Evolutionary conservation across 192 early-diverging fungal species (phyloP), one percentile per base, ranked within the genome.

Genomic region (Entomortierella chlamydospora): DNA sequence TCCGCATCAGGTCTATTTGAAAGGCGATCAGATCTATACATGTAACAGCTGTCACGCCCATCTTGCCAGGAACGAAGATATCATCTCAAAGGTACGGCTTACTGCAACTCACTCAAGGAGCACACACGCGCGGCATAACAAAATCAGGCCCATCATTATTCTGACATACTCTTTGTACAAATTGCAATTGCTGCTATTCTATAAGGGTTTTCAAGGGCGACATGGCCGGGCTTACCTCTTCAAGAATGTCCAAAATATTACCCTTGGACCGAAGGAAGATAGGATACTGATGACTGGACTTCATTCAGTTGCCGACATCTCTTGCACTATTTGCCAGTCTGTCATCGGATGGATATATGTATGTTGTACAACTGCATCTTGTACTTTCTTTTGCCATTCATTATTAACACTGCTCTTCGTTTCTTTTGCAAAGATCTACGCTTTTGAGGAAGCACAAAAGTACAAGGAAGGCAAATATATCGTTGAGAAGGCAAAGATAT

Each of bases 381-480:
- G 2, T 53, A 59, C 37, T 50, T 58, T 57, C 29, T 53, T 59
- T 41, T n/a, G n/a, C n/a, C n/a, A n/a, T n/a, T 37, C 4, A 57
- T 13, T 25, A 25, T 30, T 55, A 9, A 22, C 41, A 39, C 42
- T 37, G 10, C 10, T 7, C 10, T 7, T 37, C 34, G 10, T 37
- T 37, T 37, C 34, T 7, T 10, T 37, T 37, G 34, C 4, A 28
- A 57, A 86, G 85, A 68, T 90, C 11, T 73, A 73, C 52, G 86
- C 89, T 15, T 89, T 84, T 52, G 82, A 85, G 45, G 73, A 86
- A 51, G 68, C 67, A 42, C 86, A 90, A 81, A 87, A 87, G 66
- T 89, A 89, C 61, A 89, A 89, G 60, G 87, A 87, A 47, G 83
- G 83, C 54, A 87, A 83, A 74, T 87, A 74, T 59, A 89, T 89